Conservation (phyloP, 805 yeast genomes). For the Kodamaea restingae region DNA sequence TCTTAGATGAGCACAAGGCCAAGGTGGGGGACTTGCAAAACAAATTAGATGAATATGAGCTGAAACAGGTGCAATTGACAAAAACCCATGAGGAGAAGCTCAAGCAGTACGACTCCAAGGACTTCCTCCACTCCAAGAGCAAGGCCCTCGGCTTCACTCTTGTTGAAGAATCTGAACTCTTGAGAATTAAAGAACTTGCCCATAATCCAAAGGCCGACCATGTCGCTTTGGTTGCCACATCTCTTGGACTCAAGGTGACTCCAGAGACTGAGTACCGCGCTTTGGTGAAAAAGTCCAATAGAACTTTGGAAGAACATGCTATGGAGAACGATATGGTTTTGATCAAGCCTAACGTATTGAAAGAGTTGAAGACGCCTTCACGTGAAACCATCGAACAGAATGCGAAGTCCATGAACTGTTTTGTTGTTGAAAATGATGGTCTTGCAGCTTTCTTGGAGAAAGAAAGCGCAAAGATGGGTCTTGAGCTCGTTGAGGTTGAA, state of each 20-base stretch:
- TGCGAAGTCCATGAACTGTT: constrained; percentile 1
- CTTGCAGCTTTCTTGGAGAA: not conserved
- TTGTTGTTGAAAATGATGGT: not conserved
- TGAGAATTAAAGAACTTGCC: constrained; percentile 9
- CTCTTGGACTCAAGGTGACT: constrained; percentile 9
- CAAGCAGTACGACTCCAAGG: not conserved
- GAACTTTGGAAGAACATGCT: constrained; percentile 17
- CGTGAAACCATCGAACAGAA: constrained; percentile 11
- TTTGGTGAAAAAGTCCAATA: constrained; percentile 42
- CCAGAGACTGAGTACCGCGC: constrained; percentile 28
- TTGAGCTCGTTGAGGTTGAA: not conserved
- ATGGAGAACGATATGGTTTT: constrained; percentile 15
- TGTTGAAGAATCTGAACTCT: constrained; percentile 1
- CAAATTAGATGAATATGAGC: not conserved
- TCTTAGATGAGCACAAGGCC: not conserved
- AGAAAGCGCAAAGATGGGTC: not conserved
- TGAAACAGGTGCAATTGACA: not conserved
- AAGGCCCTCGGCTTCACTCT: constrained; percentile 3
- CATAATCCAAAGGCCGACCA: constrained; percentile 13
- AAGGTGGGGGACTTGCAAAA: not conserved
- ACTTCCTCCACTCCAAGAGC: not conserved
- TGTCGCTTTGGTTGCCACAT: constrained; percentile 8
- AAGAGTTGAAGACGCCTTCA: constrained; percentile 13
- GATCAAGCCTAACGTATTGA: constrained; percentile 16
- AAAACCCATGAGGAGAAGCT: not conserved